A percentile compares a stretch with the other conserved stretches of the same genome.
Conservation (phyloP, 2,329 filamentous ascomycete genomes). For the Colletotrichum lentis region DNA sequence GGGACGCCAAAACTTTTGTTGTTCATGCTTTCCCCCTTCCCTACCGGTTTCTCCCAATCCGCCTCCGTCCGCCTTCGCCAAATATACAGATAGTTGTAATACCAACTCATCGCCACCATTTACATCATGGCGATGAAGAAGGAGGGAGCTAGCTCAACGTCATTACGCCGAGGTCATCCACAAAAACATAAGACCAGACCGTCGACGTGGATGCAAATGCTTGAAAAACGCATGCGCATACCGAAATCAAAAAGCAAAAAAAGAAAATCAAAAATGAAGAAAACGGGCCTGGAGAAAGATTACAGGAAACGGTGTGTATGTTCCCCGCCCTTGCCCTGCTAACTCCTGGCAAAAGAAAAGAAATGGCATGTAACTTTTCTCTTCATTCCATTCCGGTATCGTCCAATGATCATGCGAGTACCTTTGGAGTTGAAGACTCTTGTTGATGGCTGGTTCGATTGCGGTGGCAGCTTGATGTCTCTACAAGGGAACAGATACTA, state of each 20-base stretch:
- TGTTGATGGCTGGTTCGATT: conserved; percentile 1
- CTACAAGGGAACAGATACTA: background rate
- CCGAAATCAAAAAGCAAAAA: conserved; percentile 5
- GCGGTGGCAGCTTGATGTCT: background rate
- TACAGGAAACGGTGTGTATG: conserved; percentile 36
- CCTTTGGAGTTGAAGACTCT: conserved; percentile 1
- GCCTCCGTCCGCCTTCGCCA: conserved; percentile 21
- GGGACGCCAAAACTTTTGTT: conserved; percentile 37
- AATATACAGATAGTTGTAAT: conserved; percentile 31
- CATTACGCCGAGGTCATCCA: conserved; percentile 18
- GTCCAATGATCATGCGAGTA: conserved; percentile 21
- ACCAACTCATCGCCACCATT: background rate
- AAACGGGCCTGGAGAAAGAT: background rate
- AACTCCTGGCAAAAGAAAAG: conserved; percentile 30
- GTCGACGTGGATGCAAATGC: conserved; percentile 33
- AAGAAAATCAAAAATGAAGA: conserved; percentile 23
- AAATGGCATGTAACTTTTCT: conserved; percentile 22
- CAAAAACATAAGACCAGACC: conserved; percentile 4
- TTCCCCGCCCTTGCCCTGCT: conserved; percentile 30
- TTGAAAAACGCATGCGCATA: conserved; percentile 24
- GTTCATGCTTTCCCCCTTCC: conserved; percentile 35
- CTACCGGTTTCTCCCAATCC: conserved; percentile 17
- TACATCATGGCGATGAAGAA: conserved; percentile 9
- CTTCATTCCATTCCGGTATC: conserved; percentile 21
- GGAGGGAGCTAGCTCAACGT: conserved; percentile 17